Base-by-base conservation (phyloP, 164 flowering plant species). In the Annona squamosa region DNA sequence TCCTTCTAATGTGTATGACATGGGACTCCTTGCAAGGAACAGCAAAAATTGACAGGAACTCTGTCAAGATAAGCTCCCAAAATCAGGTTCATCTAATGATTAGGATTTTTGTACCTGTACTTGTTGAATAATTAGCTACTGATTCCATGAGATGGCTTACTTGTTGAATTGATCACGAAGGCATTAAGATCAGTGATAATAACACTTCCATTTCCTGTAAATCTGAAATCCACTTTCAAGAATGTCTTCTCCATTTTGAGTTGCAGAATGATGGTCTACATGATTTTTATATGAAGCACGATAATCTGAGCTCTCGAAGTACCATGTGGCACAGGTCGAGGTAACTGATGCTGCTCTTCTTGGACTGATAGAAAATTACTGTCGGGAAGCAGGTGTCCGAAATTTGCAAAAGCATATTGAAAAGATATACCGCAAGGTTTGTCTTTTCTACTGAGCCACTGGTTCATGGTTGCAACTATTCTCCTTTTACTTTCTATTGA, bases 391-490 rank as follows among this genome's bases (percentile, higher is more conserved):
- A 64, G 99, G 99, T 16, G 99, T 96, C 19, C 81, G 99, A 18
- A 96, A 89, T 83, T 92, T 96, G 48, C 98, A 96, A 65, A 93
- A 93, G 79, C 98, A 96, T 17, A 96, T 96, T 72, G 99, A 93
- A 77, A 96, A 96, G 83, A 93, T 96, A n/a, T 96, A 90, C 77
- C 92, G 99, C 72, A 96, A 96, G 97, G 99, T 91, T 66, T 74
- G 81, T 67, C 71, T 63, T 72, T 68, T 52, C 59, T 52, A 52
- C 3, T 16, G 13, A 7, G 59, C 59, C 13, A 52, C 10, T 52
- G 3, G 59, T 52, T 52, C 59, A 9, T 16, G 13, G 17, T 52
- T 52, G 59, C 13, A 26, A 26, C 37, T 26, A 26, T 26, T 26
- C 37, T 26, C 37, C 37, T 26, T 26, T 26, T 26, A 26, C 37